A percentile compares a stretch with the other conserved stretches of the same genome.
Evolutionary conservation across 371 early-diverging fungal genomes (phyloP).

Genomic region (Rhizopus arrhizus): DNA sequence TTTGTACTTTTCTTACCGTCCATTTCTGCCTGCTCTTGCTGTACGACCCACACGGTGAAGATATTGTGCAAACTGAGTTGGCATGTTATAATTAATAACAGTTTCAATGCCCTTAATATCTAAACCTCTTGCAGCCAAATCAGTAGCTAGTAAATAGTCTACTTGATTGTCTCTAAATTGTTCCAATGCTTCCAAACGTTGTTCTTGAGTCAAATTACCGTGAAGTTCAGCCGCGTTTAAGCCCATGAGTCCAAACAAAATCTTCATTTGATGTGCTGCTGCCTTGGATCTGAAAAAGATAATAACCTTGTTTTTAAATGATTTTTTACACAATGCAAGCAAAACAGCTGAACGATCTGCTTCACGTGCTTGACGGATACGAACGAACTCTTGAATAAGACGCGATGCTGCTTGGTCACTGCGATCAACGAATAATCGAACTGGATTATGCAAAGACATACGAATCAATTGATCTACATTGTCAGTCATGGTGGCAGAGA

Average conservation of each 20-base stretch:
- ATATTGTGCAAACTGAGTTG: slow-evolving; percentile 92
- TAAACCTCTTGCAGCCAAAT: slow-evolving; percentile 99
- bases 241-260: slow-evolving; percentile 90
- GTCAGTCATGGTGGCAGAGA: slow-evolving; percentile 99
- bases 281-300: slow-evolving; percentile 93
- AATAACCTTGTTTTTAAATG: slow-evolving; percentile 78
- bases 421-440: slow-evolving; percentile 88
- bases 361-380: slow-evolving; percentile 86
- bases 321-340: slow-evolving; percentile 80
- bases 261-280: slow-evolving; percentile 95
- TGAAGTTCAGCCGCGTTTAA: slow-evolving; percentile 96
- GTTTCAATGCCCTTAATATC: slow-evolving; percentile 98
- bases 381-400: slow-evolving; percentile 95
- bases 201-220: slow-evolving; percentile 96
- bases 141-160: slow-evolving; percentile 95
- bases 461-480: slow-evolving; percentile 95
- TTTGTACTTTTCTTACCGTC: slow-evolving; percentile 54
- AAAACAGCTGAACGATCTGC: slow-evolving; percentile 86
- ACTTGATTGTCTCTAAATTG: slow-evolving; percentile 87
- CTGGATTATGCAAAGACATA: slow-evolving; percentile 88
- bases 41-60: slow-evolving; percentile 99
- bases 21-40: slow-evolving; percentile 92
- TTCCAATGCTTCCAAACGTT: slow-evolving; percentile 90
- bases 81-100: slow-evolving; percentile 99
- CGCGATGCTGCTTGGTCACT: slow-evolving; percentile 76